These are phyloP conservation scores for Astrothelium macrocarpum DNA, from an alignment of 495 filamentous ascomycete species.

Conservation along the genomic window DNA sequence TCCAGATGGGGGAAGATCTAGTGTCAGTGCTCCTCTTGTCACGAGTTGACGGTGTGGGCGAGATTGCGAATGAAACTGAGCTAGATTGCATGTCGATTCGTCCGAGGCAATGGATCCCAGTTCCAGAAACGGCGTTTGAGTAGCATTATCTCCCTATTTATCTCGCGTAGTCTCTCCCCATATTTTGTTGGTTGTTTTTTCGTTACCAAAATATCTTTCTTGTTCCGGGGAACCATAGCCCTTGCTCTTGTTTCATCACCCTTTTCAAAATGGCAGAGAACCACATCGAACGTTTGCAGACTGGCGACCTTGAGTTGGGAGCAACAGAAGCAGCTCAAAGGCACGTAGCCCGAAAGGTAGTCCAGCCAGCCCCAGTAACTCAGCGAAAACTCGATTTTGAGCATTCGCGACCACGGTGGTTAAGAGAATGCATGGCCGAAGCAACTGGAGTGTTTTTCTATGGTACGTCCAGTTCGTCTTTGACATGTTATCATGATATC, in stretches of 20 bases:
- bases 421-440: slow-evolving; percentile 42
- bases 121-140: neutral
- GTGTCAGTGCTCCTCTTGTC: neutral
- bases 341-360: slow-evolving; percentile 39
- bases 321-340: slow-evolving; percentile 40
- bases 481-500: neutral
- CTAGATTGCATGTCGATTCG: neutral
- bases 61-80: neutral
- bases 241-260: neutral
- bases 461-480: slow-evolving; percentile 24
- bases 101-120: neutral
- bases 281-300: slow-evolving; percentile 27
- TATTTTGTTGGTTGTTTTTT: neutral
- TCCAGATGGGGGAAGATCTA: neutral
- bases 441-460: slow-evolving; percentile 45
- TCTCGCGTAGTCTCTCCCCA: neutral
- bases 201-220: too few species aligned
- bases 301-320: slow-evolving; percentile 38
- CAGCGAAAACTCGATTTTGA: slow-evolving; percentile 44
- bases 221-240: neutral
- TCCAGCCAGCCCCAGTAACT: slow-evolving; percentile 36
- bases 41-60: neutral
- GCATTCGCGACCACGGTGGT: slow-evolving; percentile 37
- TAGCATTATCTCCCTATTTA: neutral
- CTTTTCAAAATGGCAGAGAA: slow-evolving; percentile 16